These are phyloP conservation scores for Boletellus deceptivus DNA, from an alignment of 1,284 basidiomycete genomes.

Conservation along the genomic window DNA sequence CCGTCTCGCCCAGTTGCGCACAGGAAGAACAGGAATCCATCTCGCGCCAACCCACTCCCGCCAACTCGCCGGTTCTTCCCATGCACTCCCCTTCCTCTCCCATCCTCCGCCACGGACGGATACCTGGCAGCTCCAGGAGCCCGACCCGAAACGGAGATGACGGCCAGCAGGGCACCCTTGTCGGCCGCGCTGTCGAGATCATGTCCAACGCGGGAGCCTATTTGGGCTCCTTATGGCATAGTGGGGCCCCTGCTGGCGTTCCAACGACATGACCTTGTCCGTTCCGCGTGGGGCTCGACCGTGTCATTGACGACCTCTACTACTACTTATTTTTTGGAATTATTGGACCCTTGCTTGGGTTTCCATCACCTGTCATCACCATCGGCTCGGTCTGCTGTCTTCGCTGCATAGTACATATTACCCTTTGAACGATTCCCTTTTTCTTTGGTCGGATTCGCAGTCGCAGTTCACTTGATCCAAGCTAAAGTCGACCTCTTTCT, in stretches of 20 bases:
- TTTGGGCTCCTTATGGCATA: conserved; percentile 48
- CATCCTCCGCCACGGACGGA: conserved; percentile 27
- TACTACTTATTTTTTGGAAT: conserved; percentile 35
- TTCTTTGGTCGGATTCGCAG: conserved; percentile 4
- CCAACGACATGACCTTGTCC: conserved; percentile 19
- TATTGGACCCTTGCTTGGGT: conserved; percentile 28
- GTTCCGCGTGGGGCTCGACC: neutral
- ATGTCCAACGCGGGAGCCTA: conserved; percentile 64
- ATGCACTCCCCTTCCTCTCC: conserved; percentile 13
- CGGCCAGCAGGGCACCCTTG: conserved; percentile 44
- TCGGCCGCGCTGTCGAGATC: conserved; percentile 70
- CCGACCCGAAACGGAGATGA: conserved; percentile 29
- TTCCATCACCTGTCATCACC: neutral
- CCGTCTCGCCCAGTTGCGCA: conserved; percentile 19
- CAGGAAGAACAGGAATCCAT: conserved; percentile 33
- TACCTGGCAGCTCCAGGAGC: conserved; percentile 24
- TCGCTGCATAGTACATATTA: conserved; percentile 28
- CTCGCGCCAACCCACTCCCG: conserved; percentile 28
- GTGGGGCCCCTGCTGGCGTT: conserved; percentile 19
- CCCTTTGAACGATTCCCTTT: conserved; percentile 21
- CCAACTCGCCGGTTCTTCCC: conserved; percentile 34
- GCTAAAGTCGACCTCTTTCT: conserved; percentile 3
- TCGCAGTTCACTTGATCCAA: neutral
- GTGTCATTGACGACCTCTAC: neutral
- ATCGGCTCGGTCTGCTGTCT: neutral